Evolutionary conservation across 1,139 yeast genomes (phyloP), one percentile per base, ranked within the genome.

Genomic region (Saccharomyces hybrid): DNA sequence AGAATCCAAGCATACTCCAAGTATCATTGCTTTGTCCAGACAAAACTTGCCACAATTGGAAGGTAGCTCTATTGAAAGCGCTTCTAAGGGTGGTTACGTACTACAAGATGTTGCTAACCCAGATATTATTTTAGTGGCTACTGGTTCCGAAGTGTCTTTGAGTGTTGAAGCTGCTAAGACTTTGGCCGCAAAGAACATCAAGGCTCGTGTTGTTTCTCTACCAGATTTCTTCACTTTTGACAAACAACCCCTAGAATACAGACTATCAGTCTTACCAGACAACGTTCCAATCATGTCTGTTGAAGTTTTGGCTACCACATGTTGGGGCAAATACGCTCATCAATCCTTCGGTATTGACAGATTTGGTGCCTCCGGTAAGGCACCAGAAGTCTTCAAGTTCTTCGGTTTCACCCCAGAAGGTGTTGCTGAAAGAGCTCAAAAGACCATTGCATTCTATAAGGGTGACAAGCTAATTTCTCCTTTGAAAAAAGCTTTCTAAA

Each of bases 291-390:
- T 89, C 71, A 66, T 95, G 75, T 89, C 97, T 56, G 88, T 91
- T 64, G 99, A 95, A 81, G 99, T 91, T 58, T 81, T 90, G 84
- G 75, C 95, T 57, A 85, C 97, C 59, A 78, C 81, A 66, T 97
- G 97, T 60, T 95, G 99, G 99, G 79, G 85, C 68, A 88, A 86
- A 76, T 95, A 90, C 80, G 83, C 98, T 59, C 99, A 95, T 78
- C 96, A 88, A 78, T 96, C 90, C 75, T 88, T 93, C 70, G 97
- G 98, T 75, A 81, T 95, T 72, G 83, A 90, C 82, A 83, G 90
- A 77, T 95, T 93, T 72, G 99, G 99, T 81, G 96, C 95, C 62
- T 90, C 98, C 59, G 99, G 97, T 73, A 88, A 89, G 73, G 96
- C 86, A 70, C 76, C 77, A 58, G 89, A 87, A 60, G 81, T 93